Percentiles rank a stretch among this genome's conserved stretches.
phyloP scores from a whole-genome alignment of 2,329 filamentous ascomycete species.

The Trichoderma brevicompactum region DNA sequence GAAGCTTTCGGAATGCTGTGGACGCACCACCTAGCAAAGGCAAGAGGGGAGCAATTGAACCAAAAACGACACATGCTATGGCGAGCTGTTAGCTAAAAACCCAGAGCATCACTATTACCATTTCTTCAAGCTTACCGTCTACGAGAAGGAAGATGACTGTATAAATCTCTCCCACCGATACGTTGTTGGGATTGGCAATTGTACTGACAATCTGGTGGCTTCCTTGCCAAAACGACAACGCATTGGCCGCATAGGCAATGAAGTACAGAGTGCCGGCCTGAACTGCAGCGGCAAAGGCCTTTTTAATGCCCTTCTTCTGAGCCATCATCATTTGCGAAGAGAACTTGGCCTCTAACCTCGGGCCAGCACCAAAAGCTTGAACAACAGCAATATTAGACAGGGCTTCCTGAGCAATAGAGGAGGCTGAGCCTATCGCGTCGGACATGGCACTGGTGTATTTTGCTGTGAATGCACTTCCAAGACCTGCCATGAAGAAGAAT shows the following conservation, averaged over 20 bases:
- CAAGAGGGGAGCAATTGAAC: slow-evolving; percentile 65
- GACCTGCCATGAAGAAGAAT: slow-evolving; percentile 61
- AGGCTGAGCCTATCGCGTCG: slow-evolving; percentile 59
- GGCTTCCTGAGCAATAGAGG: slow-evolving; percentile 65
- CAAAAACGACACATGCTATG: slow-evolving; percentile 62
- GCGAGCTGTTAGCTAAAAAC: not conserved
- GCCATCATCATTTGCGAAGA: slow-evolving; percentile 55
- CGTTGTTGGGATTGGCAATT: slow-evolving; percentile 42
- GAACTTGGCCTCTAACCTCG: slow-evolving; percentile 64
- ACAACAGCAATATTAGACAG: slow-evolving; percentile 65
- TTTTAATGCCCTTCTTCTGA: slow-evolving; percentile 59
- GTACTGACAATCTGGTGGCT: slow-evolving; percentile 54
- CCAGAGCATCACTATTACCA: too few relatives aligned
- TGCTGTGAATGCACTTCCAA: slow-evolving; percentile 59
- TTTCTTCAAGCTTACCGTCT: slow-evolving; percentile 50
- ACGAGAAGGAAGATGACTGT: slow-evolving; percentile 68
- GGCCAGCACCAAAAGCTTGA: slow-evolving; percentile 65
- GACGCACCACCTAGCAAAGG: slow-evolving; percentile 64
- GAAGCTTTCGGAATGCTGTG: slow-evolving; percentile 61
- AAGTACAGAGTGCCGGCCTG: slow-evolving; percentile 69
- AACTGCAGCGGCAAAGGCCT: slow-evolving; percentile 59
- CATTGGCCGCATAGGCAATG: slow-evolving; percentile 69
- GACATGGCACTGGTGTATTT: slow-evolving; percentile 57
- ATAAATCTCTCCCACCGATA: slow-evolving; percentile 57
- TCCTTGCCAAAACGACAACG: slow-evolving; percentile 70